Evolutionary conservation across 2,329 filamentous ascomycete genomes (phyloP), one percentile per base, ranked within the genome.

Genomic region (Diplodia sapinea): DNA sequence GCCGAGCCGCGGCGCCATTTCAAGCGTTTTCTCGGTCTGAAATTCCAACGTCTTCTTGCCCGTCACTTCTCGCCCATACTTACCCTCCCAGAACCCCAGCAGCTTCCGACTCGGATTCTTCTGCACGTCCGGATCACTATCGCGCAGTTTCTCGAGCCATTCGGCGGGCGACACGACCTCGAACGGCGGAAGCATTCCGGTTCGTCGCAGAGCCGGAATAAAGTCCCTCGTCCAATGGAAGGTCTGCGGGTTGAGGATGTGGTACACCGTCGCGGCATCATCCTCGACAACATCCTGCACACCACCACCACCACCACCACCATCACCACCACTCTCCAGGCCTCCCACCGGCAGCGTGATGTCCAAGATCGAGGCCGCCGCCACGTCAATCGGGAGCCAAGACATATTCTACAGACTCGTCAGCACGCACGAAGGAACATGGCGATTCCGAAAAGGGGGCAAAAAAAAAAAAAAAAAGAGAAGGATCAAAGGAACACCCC

Each of bases 171-270:
- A 68, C 1, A 75, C 29, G 0, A 64, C 59, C 11, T 74, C 73
- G 38, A 75, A 76, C 2, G 66, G 2, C 4, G 59, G 59, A 0
- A 62, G 43, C 0, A 74, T 49, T 0, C 83, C 83, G 0, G 83
- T 79, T 0, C 74, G 71, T 15, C 72, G 74, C 4, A 88, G 74
- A 2, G 81, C 80, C 1, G 85, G 85, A 0, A 88, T 79, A 1
- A 89, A 74, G 57, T 87, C 82, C 0, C 77, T 68, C 0, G 82
- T 85, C 84, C 85, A 88, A 47, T 82, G 77, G 70, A 87, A 84
- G 0, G 75, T 75, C 8, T 70, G 74, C 0, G 81, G 80, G 68
- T 87, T 87, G 26, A 84, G 78, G 12, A 89, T 76, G 68, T 88
- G 84, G 68, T 83, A 85, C 13, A 87, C 59, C 4, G n/a, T 12